Base-by-base conservation (phyloP, 2,329 filamentous ascomycete species). In the Pyrenophora teres region DNA sequence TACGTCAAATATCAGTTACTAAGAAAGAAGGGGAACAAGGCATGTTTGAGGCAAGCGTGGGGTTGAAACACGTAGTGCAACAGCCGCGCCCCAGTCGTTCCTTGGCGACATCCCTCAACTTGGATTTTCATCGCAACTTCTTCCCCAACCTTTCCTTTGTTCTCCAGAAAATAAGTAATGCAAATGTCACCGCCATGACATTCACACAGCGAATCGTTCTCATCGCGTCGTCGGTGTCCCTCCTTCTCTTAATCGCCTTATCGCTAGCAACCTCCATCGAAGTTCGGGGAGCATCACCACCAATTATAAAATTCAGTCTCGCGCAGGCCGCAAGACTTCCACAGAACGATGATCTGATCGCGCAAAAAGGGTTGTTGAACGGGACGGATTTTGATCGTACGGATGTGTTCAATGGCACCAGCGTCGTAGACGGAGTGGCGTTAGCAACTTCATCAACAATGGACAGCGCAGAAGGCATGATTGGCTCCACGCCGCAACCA, bases 171-270 rank as follows among this genome's bases (percentile, higher is more conserved):
- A 16, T 12, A 38, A 40, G 25, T 30, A 38, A 53, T 50, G 33
- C 15, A 10, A 23, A 69, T 69, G 65, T 53, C 55, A 9, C 53
- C 59, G 2, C 52, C 62, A 38, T 50, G 27, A 30, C 27, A 30
- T 30, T 30, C 10, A 30, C 61, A 32, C 61, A 53, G 19, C 65
- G 64, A 13, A 37, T 65, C 2, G 21, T 66, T 13, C 50, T 71
- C 8, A 39, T 68, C 30, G 56, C 57, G 1, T 63, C 68, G 1
- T 68, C 68, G 1, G 59, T 65, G 0, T 46, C 57, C 7, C 47
- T 71, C 5, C 57, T 71, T 7, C 42, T 71, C n/a, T 43, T 71
- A 6, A 62, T 71, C 41, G 61, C 69, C 10, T 51, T 69, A 31
- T 67, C 67, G 6, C 51, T 72, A 6, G 59, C 61, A 18, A 63